Base-by-base conservation (phyloP, 345 rosid genomes). In the Rubroshorea leprosula region DNA sequence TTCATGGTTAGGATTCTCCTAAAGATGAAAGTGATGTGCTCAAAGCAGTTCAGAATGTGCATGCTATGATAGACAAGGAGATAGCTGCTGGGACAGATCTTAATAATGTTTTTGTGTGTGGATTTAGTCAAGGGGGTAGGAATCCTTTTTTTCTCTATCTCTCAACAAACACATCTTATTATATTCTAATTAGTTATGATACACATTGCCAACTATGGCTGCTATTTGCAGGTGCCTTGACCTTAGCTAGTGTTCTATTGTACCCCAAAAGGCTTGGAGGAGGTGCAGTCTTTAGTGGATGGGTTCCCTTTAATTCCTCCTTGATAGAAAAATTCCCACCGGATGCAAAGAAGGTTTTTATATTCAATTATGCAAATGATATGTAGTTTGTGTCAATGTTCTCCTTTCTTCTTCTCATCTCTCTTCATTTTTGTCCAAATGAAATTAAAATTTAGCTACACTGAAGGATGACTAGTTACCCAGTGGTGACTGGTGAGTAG, bases 51-150 rank as follows among this genome's bases (percentile, higher is more conserved):
- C 69, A 67, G 68, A 69, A 81, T 49, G 89, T 90, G 44, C 96
- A 90, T 35, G 72, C 81, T 9, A 81, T 83, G 77, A 83, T 90
- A 64, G 87, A 87, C 68, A 72, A 80, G 45, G 96, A 78, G 74
- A 78, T 87, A 65, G 80, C 80, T 48, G 59, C 69, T 17, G 96
- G 96, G 57, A 75, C 68, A 14, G 68, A 72, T 74, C 89, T 89
- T 57, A 78, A 70, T 39, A 85, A 87, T 48, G 71, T 85, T 16
- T 85, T 78, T 58, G 76, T 90, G 6, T 85, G 96, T 68, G 93
- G 97, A 49, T 78, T 90, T 62, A 87, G 97, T 79, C 97, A 90
- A 85, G 93, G 89, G 83, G 97, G 93, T 84, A 19, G 55, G 45
- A 49, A 44, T 18, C 49, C n/a, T 50, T 26, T 23, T 27, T 62